Base-by-base conservation (phyloP, 441 rosid species). In the Gossypium davidsonii region DNA sequence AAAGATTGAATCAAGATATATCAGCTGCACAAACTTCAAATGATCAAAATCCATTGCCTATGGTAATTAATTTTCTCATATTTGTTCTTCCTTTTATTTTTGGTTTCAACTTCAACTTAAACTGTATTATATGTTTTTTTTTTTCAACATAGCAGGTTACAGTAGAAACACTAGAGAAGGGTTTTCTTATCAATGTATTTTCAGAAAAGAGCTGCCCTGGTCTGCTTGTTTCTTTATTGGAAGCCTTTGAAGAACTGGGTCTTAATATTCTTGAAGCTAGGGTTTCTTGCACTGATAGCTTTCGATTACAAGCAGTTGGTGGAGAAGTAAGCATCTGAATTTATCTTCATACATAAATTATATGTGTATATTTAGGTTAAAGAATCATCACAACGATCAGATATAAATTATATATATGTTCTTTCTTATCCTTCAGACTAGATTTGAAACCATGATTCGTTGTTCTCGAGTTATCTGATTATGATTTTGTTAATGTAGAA, bases 191-290 rank as follows among this genome's bases (percentile, higher is more conserved):
- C 65, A 84, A 88, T 49, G 90, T 92, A 63, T 79, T 71, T 73
- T 83, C 87, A 65, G 84, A 80, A 52, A 85, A 85, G 75, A 86
- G 81, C 46, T 86, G 96, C 51, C 85, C 87, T 2, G 97, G 97
- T 2, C 77, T 92, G 85, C 91, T 94, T 55, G 98, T 91, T 70
- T 84, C 87, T 61, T 77, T 94, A 53, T 84, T 94, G 37, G 93
- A 94, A 87, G 91, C 89, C 34, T 91, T 94, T 74, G 99, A 94
- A 55, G 87, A 88, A 67, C 81, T 94, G 78, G 90, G 92, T 55
- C 96, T 94, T 56, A 83, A 84, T 70, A 86, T 94, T 71, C 86
- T 81, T 60, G 96, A 94, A 79, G 98, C 98, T 85, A 92, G 90
- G 87, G 94, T 85, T 89, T 92, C 97, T 71, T 94, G 97, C 77